Base-by-base conservation (phyloP, 1,284 basidiomycete species). In the Trametes sp. region DNA sequence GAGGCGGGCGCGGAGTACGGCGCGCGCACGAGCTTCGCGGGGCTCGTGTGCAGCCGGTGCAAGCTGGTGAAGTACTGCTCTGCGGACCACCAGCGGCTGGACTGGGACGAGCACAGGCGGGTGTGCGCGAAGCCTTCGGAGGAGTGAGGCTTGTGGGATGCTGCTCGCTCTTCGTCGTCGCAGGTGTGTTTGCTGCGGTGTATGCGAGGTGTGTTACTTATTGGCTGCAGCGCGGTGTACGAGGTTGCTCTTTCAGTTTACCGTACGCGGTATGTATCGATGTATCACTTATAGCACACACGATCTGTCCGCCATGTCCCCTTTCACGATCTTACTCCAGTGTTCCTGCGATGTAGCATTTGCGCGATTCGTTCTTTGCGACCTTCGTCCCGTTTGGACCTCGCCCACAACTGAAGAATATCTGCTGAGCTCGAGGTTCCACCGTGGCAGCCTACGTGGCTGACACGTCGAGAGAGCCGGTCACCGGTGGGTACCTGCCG, bases 51-150 rank as follows among this genome's bases (percentile, higher is more conserved):
- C 74, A 88, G 88, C 76, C 88, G 87, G 74, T 91, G 89, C 77
- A 86, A 85, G 73, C 78, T 91, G 55, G 89, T 91, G 67, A 88
- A 85, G 74, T 91, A 91, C 69, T 91, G 89, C 71, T 88, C 86
- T 51, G 75, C 83, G 14, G 85, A 87, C 66, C 88, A 90, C 71
- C 89, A 91, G 76, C 80, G 78, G 72, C 83, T 83, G 71, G 89
- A 91, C 66, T 91, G 88, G 88, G 84, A 88, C 35, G 89, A 91
- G 72, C 89, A 91, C 73, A 79, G 81, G 59, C 78, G 88, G 55
- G 86, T 90, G 58, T 91, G 89, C 69, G 80, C 81, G 11, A 85
- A 82, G 70, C 77, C 80, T 38, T 62, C 62, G 28, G 59, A 56
- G 19, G 67, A 64, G 36, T 64, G 35, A 24, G 33, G 26, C 11